phyloP scores from a whole-genome alignment of 2,329 filamentous ascomycete genomes.

The Lecanosticta acicola region DNA sequence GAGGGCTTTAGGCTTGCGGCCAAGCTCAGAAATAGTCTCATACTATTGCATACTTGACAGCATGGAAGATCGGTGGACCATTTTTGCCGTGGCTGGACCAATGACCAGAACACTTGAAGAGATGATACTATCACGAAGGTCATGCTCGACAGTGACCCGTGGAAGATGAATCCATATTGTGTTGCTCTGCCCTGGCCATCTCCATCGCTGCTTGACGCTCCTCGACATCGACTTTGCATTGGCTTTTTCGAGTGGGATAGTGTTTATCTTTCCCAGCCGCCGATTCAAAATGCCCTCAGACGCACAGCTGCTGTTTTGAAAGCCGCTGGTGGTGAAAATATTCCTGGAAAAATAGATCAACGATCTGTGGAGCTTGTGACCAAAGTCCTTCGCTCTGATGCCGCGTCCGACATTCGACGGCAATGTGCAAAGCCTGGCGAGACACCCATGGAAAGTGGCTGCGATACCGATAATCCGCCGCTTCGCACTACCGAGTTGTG shows the following conservation, averaged over 20 bases:
- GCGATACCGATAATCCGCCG: conserved; percentile 50
- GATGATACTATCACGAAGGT: conserved; percentile 47
- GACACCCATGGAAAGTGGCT: conserved; percentile 2
- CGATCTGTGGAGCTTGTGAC: neutral
- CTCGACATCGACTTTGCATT: conserved; percentile 33
- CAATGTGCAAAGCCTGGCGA: conserved; percentile 3
- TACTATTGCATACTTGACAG: conserved; percentile 33
- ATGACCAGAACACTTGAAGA: conserved; percentile 50
- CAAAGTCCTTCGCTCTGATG: conserved; percentile 1
- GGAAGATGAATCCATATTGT: conserved; percentile 53
- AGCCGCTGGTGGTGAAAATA: conserved; percentile 1
- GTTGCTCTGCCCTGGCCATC: neutral
- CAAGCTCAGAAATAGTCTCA: conserved; percentile 42
- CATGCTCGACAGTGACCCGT: conserved; percentile 50
- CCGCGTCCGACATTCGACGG: neutral
- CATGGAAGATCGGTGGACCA: conserved; percentile 42
- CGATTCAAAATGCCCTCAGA: conserved; percentile 47
- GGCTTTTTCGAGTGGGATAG: conserved; percentile 62
- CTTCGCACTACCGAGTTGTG: conserved; percentile 52
- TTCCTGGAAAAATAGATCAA: conserved; percentile 1
- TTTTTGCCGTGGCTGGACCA: conserved; percentile 50
- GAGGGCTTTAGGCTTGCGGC: conserved; percentile 44
- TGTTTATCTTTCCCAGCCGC: conserved; percentile 60
- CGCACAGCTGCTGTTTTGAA: neutral
- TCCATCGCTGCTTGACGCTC: conserved; percentile 18